A percentile compares a stretch with the other conserved stretches of the same genome.
phyloP scores from a whole-genome alignment of 805 yeast species.

The Candida xyloterini region DNA sequence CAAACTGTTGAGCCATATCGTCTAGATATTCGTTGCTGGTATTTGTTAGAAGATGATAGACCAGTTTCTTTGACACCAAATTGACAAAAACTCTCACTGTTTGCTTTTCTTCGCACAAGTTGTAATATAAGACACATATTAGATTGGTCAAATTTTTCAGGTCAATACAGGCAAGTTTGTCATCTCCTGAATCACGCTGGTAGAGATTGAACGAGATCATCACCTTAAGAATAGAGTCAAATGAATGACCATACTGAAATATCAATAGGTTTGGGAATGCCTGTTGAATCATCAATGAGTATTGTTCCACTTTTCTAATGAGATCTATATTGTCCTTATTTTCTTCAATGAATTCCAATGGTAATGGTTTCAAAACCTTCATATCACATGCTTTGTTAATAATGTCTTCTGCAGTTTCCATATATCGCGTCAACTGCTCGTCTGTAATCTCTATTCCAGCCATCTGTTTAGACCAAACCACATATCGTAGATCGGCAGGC shows the following conservation, averaged over 20 bases:
- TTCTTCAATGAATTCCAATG: slow-evolving; percentile 14
- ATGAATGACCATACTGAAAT: slow-evolving; percentile 31
- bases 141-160: slow-evolving; percentile 21
- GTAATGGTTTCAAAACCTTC: slow-evolving; percentile 17
- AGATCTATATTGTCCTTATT: slow-evolving; percentile 9
- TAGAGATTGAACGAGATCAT: slow-evolving; percentile 22
- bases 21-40: slow-evolving; percentile 27
- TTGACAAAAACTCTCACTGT: slow-evolving; percentile 28
- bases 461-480: slow-evolving; percentile 50
- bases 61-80: slow-evolving; percentile 28
- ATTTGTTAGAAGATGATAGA: slow-evolving; percentile 19
- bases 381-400: slow-evolving; percentile 31
- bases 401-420: slow-evolving; percentile 20
- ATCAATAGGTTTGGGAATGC: slow-evolving; percentile 28
- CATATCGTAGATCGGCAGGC: slow-evolving; percentile 41
- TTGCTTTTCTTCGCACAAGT: slow-evolving; percentile 21
- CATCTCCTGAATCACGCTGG: slow-evolving; percentile 9
- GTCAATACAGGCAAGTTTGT: slow-evolving; percentile 11
- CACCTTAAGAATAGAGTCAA: slow-evolving; percentile 29
- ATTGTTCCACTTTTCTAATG: slow-evolving; percentile 22
- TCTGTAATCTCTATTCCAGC: slow-evolving; percentile 32
- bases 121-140: slow-evolving; percentile 27
- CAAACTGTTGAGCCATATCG: slow-evolving; percentile 45
- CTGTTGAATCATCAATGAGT: slow-evolving; percentile 24
- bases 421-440: slow-evolving; percentile 11